These are phyloP conservation scores for Diaporthe amygdali DNA, from an alignment of 2,329 filamentous ascomycete genomes.

Conservation along the genomic window DNA sequence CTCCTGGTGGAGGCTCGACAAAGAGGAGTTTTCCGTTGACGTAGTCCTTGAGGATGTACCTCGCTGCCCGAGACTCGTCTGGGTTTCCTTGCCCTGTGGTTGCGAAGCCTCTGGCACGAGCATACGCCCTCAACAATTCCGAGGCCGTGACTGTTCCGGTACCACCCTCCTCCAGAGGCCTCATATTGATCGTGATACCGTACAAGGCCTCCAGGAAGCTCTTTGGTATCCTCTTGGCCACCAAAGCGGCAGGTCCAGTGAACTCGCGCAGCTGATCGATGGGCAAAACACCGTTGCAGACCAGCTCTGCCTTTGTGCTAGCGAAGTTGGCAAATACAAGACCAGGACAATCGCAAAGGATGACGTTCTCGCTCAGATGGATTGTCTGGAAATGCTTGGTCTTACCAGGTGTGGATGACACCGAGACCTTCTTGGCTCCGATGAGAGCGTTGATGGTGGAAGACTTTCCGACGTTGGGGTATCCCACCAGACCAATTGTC, in stretches of 20 bases:
- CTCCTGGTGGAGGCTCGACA: constrained; percentile 82
- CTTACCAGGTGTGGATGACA: constrained; percentile 96
- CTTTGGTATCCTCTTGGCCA: constrained; percentile 85
- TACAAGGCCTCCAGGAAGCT: constrained; percentile 91
- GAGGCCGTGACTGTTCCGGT: constrained; percentile 84
- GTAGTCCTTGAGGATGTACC: constrained; percentile 94
- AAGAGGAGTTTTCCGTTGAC: constrained; percentile 95
- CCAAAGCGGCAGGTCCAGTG: constrained; percentile 82
- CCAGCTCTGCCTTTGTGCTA: constrained; percentile 92
- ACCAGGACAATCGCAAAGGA: constrained; percentile 97
- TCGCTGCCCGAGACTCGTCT: constrained; percentile 89
- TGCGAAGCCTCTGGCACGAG: constrained; percentile 85
- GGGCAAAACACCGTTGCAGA: constrained; percentile 91
- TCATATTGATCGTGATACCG: constrained; percentile 84
- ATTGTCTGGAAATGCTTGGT: constrained; percentile 99
- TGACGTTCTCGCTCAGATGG: constrained; percentile 85
- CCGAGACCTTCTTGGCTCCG: constrained; percentile 96
- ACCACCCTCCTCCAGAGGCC: constrained; percentile 88
- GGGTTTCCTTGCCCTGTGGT: constrained; percentile 89
- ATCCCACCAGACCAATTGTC: constrained; percentile 92
- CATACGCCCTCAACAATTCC: constrained; percentile 86
- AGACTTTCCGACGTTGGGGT: constrained; percentile 98
- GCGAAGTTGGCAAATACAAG: constrained; percentile 98
- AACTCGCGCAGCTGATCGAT: constrained; percentile 97
- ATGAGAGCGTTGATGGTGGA: constrained; percentile 99